These are phyloP conservation scores for Chytriomyces sp. DNA, from an alignment of 192 early-diverging fungal species.

Conservation along the genomic window DNA sequence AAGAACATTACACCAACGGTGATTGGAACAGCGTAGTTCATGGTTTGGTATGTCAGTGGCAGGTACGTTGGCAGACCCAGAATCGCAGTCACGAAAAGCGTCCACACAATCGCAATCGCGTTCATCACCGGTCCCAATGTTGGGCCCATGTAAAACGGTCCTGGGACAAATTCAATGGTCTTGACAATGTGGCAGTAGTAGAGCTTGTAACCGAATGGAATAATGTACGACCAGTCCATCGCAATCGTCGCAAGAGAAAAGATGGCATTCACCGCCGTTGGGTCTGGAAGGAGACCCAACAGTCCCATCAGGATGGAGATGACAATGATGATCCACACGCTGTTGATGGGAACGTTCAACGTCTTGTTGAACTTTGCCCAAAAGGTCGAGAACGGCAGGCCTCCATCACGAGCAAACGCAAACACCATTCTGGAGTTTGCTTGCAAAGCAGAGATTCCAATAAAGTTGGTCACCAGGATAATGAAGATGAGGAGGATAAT, in stretches of 20 bases:
- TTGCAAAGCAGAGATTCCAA: slow-evolving; percentile 48
- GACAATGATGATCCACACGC: slow-evolving; percentile 50
- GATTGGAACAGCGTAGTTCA: slow-evolving; percentile 26
- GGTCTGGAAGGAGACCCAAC: not conserved
- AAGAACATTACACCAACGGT: slow-evolving; percentile 29
- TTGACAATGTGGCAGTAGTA: slow-evolving; percentile 30
- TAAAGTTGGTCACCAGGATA: slow-evolving; percentile 42
- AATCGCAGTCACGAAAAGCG: slow-evolving; percentile 7
- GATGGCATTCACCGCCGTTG: slow-evolving; percentile 45
- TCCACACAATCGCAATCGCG: slow-evolving; percentile 28
- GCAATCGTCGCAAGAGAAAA: slow-evolving; percentile 47
- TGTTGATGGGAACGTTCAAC: slow-evolving; percentile 50
- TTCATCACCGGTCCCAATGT: slow-evolving; percentile 6
- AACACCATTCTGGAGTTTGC: slow-evolving; percentile 59
- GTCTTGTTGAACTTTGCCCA: slow-evolving; percentile 43
- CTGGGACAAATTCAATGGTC: slow-evolving; percentile 11
- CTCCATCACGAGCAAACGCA: slow-evolving; percentile 59
- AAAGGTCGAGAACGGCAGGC: slow-evolving; percentile 48
- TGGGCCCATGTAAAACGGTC: slow-evolving; percentile 25
- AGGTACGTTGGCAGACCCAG: slow-evolving; percentile 10
- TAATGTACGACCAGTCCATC: slow-evolving; percentile 34
- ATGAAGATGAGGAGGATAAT: slow-evolving; percentile 48
- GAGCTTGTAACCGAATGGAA: slow-evolving; percentile 25
- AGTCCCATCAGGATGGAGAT: slow-evolving; percentile 44
- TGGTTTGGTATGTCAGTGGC: not conserved